Conservation (phyloP, 305 asterid genomes). For the Fraxinus greggii region DNA sequence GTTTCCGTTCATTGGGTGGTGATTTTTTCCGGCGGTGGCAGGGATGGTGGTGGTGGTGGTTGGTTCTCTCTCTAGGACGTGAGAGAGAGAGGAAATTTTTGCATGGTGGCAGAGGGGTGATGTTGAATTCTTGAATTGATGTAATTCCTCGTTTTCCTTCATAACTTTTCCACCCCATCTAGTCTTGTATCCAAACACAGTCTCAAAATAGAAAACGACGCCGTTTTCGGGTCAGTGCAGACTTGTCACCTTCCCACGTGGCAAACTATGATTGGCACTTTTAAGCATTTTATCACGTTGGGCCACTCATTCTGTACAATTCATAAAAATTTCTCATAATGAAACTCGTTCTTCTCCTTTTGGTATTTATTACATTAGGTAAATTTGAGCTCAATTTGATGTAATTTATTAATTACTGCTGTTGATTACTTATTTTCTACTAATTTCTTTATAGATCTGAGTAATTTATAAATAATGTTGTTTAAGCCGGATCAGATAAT, state of each 20-base stretch:
- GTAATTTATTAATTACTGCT: not conserved
- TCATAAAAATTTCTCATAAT: conserved; percentile 19
- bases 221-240: not conserved
- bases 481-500: not conserved
- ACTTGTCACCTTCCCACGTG: conserved; percentile 28
- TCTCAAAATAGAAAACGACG: not conserved
- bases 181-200: not conserved
- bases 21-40: not conserved
- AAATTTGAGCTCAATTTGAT: conserved; percentile 2
- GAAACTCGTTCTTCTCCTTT: conserved; percentile 38
- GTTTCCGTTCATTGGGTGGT: conserved; percentile 38
- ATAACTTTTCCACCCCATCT: not conserved
- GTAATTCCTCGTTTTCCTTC: no score
- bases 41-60: conserved; percentile 16
- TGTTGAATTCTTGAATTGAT: conserved; percentile 28
- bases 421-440: not conserved
- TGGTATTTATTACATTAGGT: conserved; percentile 33
- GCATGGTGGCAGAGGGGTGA: conserved; percentile 12
- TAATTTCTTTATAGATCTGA: conserved; percentile 30
- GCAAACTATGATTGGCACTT: conserved; percentile 36
- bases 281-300: conserved; percentile 24
- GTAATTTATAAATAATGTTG: not conserved
- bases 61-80: conserved; percentile 21
- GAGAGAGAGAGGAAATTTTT: conserved; percentile 29
- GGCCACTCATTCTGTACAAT: not conserved